phyloP scores from a whole-genome alignment of 345 rosid genomes.

The Arabis hirsuta region DNA sequence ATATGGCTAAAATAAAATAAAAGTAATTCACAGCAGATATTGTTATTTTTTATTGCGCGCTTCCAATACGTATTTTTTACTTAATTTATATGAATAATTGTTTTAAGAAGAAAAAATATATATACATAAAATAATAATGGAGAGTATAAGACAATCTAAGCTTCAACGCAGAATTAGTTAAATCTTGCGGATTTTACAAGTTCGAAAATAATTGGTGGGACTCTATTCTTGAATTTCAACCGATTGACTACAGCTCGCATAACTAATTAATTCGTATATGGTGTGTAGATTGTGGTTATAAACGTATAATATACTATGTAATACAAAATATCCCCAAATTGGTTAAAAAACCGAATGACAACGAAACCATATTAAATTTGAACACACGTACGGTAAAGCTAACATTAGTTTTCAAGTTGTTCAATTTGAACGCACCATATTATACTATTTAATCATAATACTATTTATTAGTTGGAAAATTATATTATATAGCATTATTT shows the following conservation, averaged over 20 bases:
- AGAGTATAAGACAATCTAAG: constrained; percentile 28
- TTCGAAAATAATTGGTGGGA: constrained; percentile 20
- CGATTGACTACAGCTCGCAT: constrained; percentile 11
- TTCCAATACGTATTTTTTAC: background rate
- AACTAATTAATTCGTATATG: constrained; percentile 4
- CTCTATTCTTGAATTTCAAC: constrained; percentile 31
- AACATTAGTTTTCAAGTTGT: constrained; percentile 1
- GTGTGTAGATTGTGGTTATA: background rate
- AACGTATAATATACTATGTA: background rate
- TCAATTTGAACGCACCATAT: background rate
- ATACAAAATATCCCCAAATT: constrained; percentile 4
- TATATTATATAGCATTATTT: background rate
- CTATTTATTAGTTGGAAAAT: background rate
- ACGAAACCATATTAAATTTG: constrained; percentile 24
- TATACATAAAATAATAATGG: background rate
- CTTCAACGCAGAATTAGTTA: constrained; percentile 20
- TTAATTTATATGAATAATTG: background rate
- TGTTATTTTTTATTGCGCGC: too few relatives aligned
- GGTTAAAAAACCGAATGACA: background rate
- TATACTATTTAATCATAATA: background rate
- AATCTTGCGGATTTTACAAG: constrained; percentile 16
- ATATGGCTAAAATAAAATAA: too few relatives aligned
- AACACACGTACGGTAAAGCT: constrained; percentile 35
- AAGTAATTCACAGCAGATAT: too few relatives aligned
- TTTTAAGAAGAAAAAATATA: background rate